Base-by-base conservation (phyloP, 164 flowering plant species). In the Brasenia schreberi region DNA sequence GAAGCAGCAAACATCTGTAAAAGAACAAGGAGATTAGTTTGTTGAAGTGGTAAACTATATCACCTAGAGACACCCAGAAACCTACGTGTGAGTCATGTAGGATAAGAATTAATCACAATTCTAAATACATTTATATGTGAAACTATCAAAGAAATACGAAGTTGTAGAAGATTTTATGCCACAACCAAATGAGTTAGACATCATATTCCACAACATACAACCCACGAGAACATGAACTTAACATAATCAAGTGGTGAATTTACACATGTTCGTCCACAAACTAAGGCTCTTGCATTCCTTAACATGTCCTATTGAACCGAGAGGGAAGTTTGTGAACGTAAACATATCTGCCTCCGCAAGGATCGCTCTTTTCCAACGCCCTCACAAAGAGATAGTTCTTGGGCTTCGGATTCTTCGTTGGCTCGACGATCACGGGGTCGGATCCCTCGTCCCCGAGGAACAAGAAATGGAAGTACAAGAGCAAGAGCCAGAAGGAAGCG, bases 231-330 rank as follows among this genome's bases (percentile, higher is more conserved):
- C 39, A 33, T 33, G 39, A 33, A 33, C 39, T 33, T 33, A 33
- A 33, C 3, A 33, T 33, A 33, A 33, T 33, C 39, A 33, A n/a
- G 71, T 82, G 0, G 80, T 84, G 81, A 85, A 90, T 76, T 83
- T 87, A 64, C 98, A 93, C 98, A 90, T 90, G 64, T 90, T 81
- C 56, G 90, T 85, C 98, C 98, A 93, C 17, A 81, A 75, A 71
- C 91, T 90, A 14, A 90, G 74, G 39, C 77, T 82, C 73, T 44
- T 77, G 65, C 97, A 93, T 66, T 90, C 85, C 81, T 80, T 88
- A 93, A 79, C 96, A 90, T 88, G 61, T 90, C 96, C 75, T 84
- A 70, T 90, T 93, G 72, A 90, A 93, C 76, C 81, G 75, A 0
- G 96, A 70, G 27, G 96, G 97, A 58, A 93, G 88, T 19, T 93